Conservation (phyloP, 148 eudicot species). For the Rhododendron ovatum region DNA sequence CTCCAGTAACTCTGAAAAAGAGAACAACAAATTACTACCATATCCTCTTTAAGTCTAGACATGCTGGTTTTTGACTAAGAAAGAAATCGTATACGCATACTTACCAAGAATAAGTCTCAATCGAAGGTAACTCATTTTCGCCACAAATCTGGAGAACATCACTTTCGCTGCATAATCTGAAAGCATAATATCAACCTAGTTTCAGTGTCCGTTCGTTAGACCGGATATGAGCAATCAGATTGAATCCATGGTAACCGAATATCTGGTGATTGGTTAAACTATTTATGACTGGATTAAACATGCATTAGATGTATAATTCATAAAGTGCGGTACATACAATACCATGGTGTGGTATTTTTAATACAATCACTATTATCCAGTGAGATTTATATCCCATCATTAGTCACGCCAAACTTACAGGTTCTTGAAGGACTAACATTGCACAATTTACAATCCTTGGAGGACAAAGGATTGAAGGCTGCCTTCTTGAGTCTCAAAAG, state of each 20-base stretch:
- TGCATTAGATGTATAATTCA: too few species aligned
- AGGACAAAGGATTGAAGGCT: background rate
- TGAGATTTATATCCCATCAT: background rate
- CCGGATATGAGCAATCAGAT: background rate
- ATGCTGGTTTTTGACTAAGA: background rate
- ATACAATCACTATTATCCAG: background rate
- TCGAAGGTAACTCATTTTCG: slow-evolving; percentile 30
- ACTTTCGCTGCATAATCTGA: slow-evolving; percentile 24
- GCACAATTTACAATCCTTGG: background rate
- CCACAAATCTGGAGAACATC: slow-evolving; percentile 24
- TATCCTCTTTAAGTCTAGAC: background rate
- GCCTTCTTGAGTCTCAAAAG: background rate
- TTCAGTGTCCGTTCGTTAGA: background rate
- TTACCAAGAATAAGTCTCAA: slow-evolving; percentile 46
- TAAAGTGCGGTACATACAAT: background rate
- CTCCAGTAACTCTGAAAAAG: slow-evolving; percentile 45
- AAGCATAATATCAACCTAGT: background rate
- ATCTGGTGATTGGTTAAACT: background rate
- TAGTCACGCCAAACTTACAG: background rate
- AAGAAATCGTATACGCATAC: background rate
- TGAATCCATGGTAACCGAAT: background rate
- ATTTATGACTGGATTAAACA: background rate
- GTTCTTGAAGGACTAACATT: background rate
- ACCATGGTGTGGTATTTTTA: background rate
- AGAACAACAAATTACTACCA: background rate